Base-by-base conservation (phyloP, 768 basidiomycete genomes). In the Suillus ampliporus region DNA sequence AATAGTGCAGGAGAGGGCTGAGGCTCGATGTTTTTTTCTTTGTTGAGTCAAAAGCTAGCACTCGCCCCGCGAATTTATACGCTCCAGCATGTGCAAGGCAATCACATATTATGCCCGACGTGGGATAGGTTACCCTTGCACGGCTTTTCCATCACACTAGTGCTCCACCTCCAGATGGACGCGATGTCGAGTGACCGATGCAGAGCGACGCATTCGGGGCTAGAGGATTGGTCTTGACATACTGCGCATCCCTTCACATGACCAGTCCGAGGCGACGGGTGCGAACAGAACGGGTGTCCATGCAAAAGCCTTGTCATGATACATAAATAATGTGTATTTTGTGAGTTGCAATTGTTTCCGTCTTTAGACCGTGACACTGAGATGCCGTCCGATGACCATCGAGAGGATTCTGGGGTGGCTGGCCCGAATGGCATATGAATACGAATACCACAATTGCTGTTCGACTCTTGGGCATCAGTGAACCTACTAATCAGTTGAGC, bases 11-110 rank as follows among this genome's bases (percentile, higher is more conserved):
- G 48, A 50, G 31, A 51, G 11, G 31, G 31, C 50, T 31, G 28
- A 13, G 28, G 17, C 48, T 50, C 4, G 48, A 19, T 50, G 28
- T 19, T 50, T 56, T n/a, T 53, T 35, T 53, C 51, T 53, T 53
- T 6, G 34, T 51, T 51, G 31, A 31, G 50, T 51, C 11, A 19
- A 51, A 51, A 51, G 19, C 19, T 51, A 48, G 19, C 50, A 19
- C 3, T n/a, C 1, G 31, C 28, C 11, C n/a, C 50, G n/a, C 11
- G 19, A 28, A 5, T 51, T 51, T 51, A 51, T 51, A 51, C 19
- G 31, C 19, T 13, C 28, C 1, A 11, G 50, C 50, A 51, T 31
- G 31, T 17, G 19, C 11, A 19, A 31, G 50, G 31, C 50, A 34
- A 51, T 31, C n/a, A 19, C 19, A 51, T 51, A 7, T n/a, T 28